These are phyloP conservation scores for Colletotrichum salicis DNA, from an alignment of 2,329 filamentous ascomycete genomes.

Conservation along the genomic window DNA sequence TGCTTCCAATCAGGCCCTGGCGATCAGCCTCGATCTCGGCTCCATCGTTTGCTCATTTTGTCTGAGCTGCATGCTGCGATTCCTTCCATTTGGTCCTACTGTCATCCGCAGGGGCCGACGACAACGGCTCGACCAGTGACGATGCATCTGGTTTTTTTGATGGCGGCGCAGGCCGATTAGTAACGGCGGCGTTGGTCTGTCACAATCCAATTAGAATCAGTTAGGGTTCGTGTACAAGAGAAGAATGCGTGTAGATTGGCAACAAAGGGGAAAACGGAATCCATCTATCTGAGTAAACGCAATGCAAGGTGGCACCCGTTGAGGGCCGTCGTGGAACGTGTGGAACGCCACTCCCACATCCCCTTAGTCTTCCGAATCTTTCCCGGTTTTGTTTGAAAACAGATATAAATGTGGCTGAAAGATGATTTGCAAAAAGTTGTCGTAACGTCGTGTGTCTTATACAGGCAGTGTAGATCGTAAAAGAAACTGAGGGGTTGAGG, in stretches of 20 bases:
- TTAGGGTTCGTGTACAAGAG: constrained; percentile 44
- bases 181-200: constrained; percentile 53
- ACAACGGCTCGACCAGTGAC: not conserved
- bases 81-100: not conserved
- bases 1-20: constrained; percentile 23
- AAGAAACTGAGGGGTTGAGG: not conserved
- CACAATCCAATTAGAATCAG: constrained; percentile 54
- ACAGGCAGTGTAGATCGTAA: not conserved
- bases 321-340: not conserved
- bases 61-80: constrained; percentile 16
- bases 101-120: constrained; percentile 10
- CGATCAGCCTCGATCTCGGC: constrained; percentile 15
- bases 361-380: not conserved
- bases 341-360: constrained; percentile 14
- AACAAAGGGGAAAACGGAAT: constrained; percentile 15
- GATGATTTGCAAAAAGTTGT: not conserved
- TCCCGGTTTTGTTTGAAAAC: not conserved
- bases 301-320: constrained; percentile 21
- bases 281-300: constrained; percentile 33
- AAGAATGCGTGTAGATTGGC: constrained; percentile 37
- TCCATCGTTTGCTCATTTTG: constrained; percentile 11
- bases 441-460: constrained; percentile 7
- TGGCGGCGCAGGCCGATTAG: constrained; percentile 32
- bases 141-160: not conserved
- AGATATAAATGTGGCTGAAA: not conserved